A percentile compares a stretch with the other conserved stretches of the same genome.
Evolutionary conservation across 306 rosid species (phyloP).

Genomic region (Malus domestica): DNA sequence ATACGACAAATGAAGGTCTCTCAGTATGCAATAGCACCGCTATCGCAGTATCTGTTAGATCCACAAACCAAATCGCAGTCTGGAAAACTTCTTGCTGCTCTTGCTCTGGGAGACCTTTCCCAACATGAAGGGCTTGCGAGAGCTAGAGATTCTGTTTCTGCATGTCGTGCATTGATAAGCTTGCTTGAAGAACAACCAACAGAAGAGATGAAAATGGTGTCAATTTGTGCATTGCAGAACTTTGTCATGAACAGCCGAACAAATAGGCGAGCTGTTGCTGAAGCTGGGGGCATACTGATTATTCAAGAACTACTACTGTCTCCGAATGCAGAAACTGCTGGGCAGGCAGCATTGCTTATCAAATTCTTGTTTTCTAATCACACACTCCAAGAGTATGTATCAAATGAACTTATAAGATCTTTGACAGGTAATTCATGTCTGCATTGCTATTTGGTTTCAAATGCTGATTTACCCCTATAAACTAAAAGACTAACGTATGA

Average conservation of each 20-base stretch:
- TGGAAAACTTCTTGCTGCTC: constrained; percentile 88
- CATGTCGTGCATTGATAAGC: constrained; percentile 87
- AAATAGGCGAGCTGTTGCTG: constrained; percentile 94
- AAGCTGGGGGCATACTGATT: constrained; percentile 95
- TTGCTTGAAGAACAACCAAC: constrained; percentile 93
- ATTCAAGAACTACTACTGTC: constrained; percentile 87
- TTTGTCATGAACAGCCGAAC: constrained; percentile 97
- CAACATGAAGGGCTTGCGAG: constrained; percentile 85
- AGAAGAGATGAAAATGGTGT: constrained; percentile 93
- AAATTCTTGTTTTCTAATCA: constrained; percentile 89
- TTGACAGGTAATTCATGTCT: constrained; percentile 55
- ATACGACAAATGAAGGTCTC: constrained; percentile 89
- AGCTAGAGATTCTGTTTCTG: constrained; percentile 80
- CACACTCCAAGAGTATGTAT: constrained; percentile 89
- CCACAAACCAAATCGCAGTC: constrained; percentile 79
- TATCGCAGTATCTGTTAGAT: constrained; percentile 85
- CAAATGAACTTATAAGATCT: constrained; percentile 93
- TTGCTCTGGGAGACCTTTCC: constrained; percentile 88
- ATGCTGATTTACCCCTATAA: background rate
- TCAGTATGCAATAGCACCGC: constrained; percentile 85
- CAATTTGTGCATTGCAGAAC: constrained; percentile 92
- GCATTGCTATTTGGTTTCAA: background rate
- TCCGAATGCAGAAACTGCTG: constrained; percentile 65
- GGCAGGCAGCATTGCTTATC: constrained; percentile 82
- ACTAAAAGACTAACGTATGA: background rate